phyloP scores from a whole-genome alignment of 192 early-diverging fungal species.

The Coemansia sp. region DNA sequence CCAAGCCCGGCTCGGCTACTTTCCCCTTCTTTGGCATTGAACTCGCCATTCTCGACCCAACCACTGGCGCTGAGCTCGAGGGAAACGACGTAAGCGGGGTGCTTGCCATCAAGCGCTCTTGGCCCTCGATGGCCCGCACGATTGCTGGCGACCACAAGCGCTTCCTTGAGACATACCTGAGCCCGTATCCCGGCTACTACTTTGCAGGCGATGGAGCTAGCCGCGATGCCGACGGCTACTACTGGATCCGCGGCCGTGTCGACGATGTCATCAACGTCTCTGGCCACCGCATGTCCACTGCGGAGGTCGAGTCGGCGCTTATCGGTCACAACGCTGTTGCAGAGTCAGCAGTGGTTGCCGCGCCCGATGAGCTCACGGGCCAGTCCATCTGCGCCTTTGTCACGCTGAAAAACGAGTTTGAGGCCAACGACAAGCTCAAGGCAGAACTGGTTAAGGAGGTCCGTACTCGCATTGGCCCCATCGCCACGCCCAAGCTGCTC shows the following conservation, averaged over 20 bases:
- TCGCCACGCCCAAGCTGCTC: conserved; percentile 86
- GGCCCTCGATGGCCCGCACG: conserved; percentile 91
- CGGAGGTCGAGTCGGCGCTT: conserved; percentile 92
- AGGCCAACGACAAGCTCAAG: conserved; percentile 51
- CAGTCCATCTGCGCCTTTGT: conserved; percentile 87
- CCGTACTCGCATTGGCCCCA: conserved; percentile 87
- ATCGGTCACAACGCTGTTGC: conserved; percentile 76
- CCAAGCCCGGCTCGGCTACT: conserved; percentile 94
- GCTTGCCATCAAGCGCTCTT: conserved; percentile 79
- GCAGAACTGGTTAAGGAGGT: conserved; percentile 73
- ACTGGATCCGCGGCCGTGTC: conserved; percentile 93
- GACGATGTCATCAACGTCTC: conserved; percentile 95
- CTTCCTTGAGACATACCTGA: conserved; percentile 91
- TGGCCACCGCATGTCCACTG: conserved; percentile 90
- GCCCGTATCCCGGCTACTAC: conserved; percentile 88
- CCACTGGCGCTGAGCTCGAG: conserved; percentile 76
- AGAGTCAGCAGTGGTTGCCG: conserved; percentile 88
- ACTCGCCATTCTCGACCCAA: conserved; percentile 78
- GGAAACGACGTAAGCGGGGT: conserved; percentile 92
- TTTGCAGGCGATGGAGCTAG: conserved; percentile 95
- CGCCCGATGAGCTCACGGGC: conserved; percentile 85
- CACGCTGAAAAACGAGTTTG: conserved; percentile 69
- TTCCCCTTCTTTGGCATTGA: conserved; percentile 97
- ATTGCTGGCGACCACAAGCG: conserved; percentile 89
- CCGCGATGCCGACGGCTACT: conserved; percentile 90